Base-by-base conservation (phyloP, 78 protist genomes). In the Protostelium mycophagum region DNA sequence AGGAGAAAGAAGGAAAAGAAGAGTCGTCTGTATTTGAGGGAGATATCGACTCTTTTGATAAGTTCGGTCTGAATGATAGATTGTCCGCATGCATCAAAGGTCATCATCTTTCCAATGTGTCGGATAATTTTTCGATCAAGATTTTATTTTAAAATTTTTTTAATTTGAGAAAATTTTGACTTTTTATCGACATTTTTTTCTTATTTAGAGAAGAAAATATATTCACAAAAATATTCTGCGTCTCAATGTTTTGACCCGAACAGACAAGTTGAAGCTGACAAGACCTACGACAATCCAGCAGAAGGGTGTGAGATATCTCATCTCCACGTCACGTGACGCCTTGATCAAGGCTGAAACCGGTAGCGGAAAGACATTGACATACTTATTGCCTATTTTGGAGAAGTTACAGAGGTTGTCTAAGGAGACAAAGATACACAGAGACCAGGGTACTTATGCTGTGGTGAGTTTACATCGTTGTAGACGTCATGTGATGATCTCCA, bases 301-400 rank as follows among this genome's bases (percentile, higher is more conserved):
- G 16, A 73, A 73, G 28, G 31, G 89, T 83, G 34, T 51, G n/a
- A 1, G 23, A 25, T 89, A 89, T 89, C 87, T 37, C 35, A 35
- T 37, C 29, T 83, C 38, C 35, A 87, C 36, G 35, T 98, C 96
- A 73, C 90, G 38, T 28, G 96, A 96, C 85, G 95, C 90, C 34
- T 31, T 96, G 73, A 91, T 96, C 34, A 63, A 90, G 25, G 92
- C 95, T 0, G 94, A 95, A n/a, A 96, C 97, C 29, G 99, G 99
- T 85, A 89, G 96, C 28, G 99, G 99, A 39, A 98, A 98, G 90
- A 97, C 99, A 35, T 38, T 97, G 9, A 95, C 99, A 5, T 98
- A 95, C 91, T 38, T 94, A 28, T 86, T 97, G 1, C 99, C 99
- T 1, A 39, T 95, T 0, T 87, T 97, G 25, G 89, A 96, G 31